Percentiles rank a stretch among this genome's conserved stretches.
Evolutionary conservation across 2,329 filamentous ascomycete species (phyloP).

Genomic region (Penicillium sp.): DNA sequence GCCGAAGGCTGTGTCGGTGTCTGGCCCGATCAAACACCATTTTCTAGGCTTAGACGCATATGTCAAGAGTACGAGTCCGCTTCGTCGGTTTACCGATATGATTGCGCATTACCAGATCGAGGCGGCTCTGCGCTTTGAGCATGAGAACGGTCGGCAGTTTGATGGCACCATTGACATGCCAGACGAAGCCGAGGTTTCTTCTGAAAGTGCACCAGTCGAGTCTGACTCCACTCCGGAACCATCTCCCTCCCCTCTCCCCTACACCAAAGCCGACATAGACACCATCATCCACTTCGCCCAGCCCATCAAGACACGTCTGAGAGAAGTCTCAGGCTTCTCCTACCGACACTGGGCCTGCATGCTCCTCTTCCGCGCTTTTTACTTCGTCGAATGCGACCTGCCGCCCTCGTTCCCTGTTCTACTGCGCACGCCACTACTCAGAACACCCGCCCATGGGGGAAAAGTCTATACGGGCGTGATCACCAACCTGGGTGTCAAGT

Average conservation of each 20-base stretch:
- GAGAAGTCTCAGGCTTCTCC: constrained; percentile 37
- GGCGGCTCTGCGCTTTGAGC: constrained; percentile 55
- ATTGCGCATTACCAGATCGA: constrained; percentile 62
- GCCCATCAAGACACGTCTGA: constrained; percentile 39
- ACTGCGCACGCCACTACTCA: constrained; percentile 27
- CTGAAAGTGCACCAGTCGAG: neutral
- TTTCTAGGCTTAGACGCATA: constrained; percentile 52
- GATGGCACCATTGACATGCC: constrained; percentile 26
- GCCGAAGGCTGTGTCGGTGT: constrained; percentile 42
- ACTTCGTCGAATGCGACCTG: constrained; percentile 50
- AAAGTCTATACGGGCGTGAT: constrained; percentile 29
- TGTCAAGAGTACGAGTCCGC: constrained; percentile 55
- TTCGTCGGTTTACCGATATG: constrained; percentile 58
- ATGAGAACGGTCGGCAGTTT: constrained; percentile 42
- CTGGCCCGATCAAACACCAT: constrained; percentile 46
- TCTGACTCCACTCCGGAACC: neutral
- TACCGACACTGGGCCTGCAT: constrained; percentile 48
- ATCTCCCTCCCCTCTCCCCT: constrained; percentile 43
- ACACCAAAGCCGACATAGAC: constrained; percentile 46
- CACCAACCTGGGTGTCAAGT: constrained; percentile 30
- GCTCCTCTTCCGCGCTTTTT: constrained; percentile 54
- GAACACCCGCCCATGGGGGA: constrained; percentile 17
- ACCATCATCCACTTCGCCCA: constrained; percentile 44
- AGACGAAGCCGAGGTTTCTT: neutral
- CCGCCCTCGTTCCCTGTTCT: constrained; percentile 45